These are phyloP conservation scores for Malbranchea cinnamomea DNA, from an alignment of 2,329 filamentous ascomycete species.

Conservation along the genomic window DNA sequence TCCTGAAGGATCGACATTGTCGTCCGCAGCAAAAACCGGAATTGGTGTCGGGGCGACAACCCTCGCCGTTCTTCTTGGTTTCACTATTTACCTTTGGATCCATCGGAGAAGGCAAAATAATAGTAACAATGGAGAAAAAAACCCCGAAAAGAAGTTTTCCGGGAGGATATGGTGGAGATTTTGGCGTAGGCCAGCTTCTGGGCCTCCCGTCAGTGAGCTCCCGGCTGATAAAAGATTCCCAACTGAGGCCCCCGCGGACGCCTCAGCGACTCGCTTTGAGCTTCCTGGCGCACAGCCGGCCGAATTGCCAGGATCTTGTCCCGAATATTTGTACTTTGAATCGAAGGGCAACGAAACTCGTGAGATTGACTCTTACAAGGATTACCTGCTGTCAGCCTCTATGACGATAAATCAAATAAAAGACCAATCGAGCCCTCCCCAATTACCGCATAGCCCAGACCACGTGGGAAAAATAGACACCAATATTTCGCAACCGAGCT, in stretches of 20 bases:
- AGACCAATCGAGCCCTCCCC: no score
- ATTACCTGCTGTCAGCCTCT: no score
- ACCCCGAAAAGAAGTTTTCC: conserved; percentile 6
- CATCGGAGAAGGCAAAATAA: conserved; percentile 2
- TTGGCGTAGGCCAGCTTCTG: conserved; percentile 2
- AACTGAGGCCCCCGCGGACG: conserved; percentile 14
- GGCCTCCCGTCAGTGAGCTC: conserved; percentile 11
- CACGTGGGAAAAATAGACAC: no score
- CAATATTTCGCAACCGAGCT: no score
- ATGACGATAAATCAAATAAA: no score
- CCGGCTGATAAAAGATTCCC: conserved; percentile 14
- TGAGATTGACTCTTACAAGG: no score
- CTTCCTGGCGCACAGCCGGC: conserved; percentile 8
- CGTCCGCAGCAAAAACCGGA: conserved; percentile 5
- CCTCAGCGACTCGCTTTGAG: conserved; percentile 11
- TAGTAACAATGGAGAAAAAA: conserved; percentile 1
- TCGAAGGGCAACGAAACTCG: no score
- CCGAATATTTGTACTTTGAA: no score
- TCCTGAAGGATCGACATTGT: neutral
- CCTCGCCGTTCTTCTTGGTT: neutral
- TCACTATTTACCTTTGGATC: conserved; percentile 5
- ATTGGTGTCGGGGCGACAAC: conserved; percentile 8
- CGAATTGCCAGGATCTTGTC: conserved; percentile 9
- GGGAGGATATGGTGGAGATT: conserved; percentile 8
- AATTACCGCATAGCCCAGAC: no score